Percentiles rank a stretch among this genome's conserved stretches.
Conservation (phyloP, 768 basidiomycete genomes). For the Boletus rubroflammeus region DNA sequence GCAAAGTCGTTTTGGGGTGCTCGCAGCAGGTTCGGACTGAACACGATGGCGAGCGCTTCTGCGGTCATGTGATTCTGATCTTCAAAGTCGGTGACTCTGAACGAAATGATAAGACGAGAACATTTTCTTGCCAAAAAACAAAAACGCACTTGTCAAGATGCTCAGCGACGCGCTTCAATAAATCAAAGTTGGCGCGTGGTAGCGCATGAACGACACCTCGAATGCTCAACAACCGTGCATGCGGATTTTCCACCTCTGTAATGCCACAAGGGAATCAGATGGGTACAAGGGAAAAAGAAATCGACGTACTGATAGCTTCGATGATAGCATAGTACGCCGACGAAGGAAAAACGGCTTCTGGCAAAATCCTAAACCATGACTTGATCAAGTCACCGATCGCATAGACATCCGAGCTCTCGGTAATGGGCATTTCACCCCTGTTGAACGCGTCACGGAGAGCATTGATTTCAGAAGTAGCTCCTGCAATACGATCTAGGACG, state of each 20-base stretch:
- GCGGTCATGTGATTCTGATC: slow-evolving; percentile 90
- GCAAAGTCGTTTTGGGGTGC: slow-evolving; percentile 77
- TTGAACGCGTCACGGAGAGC: slow-evolving; percentile 73
- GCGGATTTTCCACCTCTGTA: slow-evolving; percentile 67
- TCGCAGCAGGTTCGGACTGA: slow-evolving; percentile 76
- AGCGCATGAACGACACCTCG: slow-evolving; percentile 65
- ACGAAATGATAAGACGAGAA: background rate
- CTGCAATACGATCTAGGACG: slow-evolving; percentile 72
- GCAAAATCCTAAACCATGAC: slow-evolving; percentile 80
- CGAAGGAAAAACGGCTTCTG: slow-evolving; percentile 75
- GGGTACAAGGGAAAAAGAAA: background rate
- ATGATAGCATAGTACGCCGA: slow-evolving; percentile 66
- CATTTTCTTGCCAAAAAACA: background rate
- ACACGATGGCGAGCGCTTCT: slow-evolving; percentile 80
- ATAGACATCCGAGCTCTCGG: slow-evolving; percentile 66
- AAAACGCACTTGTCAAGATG: slow-evolving; percentile 69
- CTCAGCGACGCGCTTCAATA: slow-evolving; percentile 75
- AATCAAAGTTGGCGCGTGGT: slow-evolving; percentile 70
- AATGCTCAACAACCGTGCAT: slow-evolving; percentile 59
- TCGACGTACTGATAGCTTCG: slow-evolving; percentile 59
- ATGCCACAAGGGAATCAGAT: slow-evolving; percentile 4
- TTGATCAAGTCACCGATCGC: slow-evolving; percentile 82
- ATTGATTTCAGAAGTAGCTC: slow-evolving; percentile 67
- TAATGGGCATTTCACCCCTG: slow-evolving; percentile 62
- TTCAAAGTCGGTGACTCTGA: slow-evolving; percentile 82